Conservation (phyloP, 2,329 filamentous ascomycete species). For the Aureobasidium sp. region DNA sequence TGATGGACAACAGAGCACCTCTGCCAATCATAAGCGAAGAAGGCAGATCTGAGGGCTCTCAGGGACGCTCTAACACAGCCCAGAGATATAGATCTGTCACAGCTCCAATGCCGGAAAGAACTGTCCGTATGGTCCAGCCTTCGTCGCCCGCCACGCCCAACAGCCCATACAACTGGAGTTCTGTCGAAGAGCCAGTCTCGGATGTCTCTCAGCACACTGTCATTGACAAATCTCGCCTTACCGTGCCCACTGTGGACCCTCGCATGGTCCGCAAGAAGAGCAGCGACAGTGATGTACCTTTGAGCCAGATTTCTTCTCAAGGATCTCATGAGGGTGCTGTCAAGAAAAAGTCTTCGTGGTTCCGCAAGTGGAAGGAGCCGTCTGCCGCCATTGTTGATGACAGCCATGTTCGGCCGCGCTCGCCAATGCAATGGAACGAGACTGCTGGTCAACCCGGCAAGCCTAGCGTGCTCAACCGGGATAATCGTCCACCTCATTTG, state of each 20-base stretch:
- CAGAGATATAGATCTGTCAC: conserved; percentile 35
- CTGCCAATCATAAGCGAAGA: conserved; percentile 47
- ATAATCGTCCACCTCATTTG: conserved; percentile 23
- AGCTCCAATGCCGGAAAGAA: conserved; percentile 33
- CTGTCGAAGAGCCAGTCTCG: conserved; percentile 16
- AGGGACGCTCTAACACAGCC: conserved; percentile 16
- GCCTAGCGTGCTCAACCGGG: conserved; percentile 22
- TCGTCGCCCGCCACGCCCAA: conserved; percentile 42
- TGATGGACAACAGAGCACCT: conserved; percentile 23
- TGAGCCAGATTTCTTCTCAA: conserved; percentile 14
- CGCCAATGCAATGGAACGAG: conserved; percentile 8
- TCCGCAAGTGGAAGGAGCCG: conserved; percentile 19
- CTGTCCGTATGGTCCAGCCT: conserved; percentile 49
- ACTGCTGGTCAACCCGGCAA: conserved; percentile 14
- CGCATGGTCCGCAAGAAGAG: conserved; percentile 13
- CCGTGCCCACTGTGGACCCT: conserved; percentile 12
- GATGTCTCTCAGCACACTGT: conserved; percentile 3
- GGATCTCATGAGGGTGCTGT: conserved; percentile 12
- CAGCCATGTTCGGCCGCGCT: background rate
- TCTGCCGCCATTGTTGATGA: background rate
- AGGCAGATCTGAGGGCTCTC: conserved; percentile 26
- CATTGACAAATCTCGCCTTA: conserved; percentile 9
- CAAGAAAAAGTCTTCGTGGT: conserved; percentile 41
- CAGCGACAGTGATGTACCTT: conserved; percentile 16
- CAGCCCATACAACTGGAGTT: conserved; percentile 47